phyloP scores from a whole-genome alignment of 1,139 yeast species.

The Suhomyces ambrosiae region DNA sequence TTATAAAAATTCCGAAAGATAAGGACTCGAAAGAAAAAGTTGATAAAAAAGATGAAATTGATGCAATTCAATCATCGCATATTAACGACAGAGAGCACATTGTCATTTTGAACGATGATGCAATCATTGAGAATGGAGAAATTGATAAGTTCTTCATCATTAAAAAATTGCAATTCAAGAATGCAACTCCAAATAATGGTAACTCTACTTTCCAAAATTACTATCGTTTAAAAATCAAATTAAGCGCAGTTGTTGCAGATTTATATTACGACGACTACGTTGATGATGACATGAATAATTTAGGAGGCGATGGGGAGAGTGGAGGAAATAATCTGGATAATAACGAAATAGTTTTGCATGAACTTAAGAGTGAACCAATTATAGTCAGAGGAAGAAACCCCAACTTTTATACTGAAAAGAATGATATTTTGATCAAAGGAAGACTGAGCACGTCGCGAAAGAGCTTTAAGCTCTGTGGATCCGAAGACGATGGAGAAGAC shows the following conservation, averaged over 20 bases:
- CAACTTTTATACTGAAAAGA: constrained; percentile 58
- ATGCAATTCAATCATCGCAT: constrained; percentile 23
- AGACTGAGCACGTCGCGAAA: constrained; percentile 17
- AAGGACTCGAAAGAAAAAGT: constrained; percentile 23
- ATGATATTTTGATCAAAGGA: constrained; percentile 44
- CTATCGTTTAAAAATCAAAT: constrained; percentile 49
- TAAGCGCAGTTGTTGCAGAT: constrained; percentile 50
- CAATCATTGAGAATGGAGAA: constrained; percentile 24
- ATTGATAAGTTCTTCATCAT: constrained; percentile 40
- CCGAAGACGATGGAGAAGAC: constrained; percentile 11
- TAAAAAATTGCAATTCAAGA: constrained; percentile 56
- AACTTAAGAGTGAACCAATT: constrained; percentile 49
- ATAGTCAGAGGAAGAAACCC: constrained; percentile 71
- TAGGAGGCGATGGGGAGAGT: constrained; percentile 10
- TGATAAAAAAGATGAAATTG: constrained; percentile 17
- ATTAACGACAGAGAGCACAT: constrained; percentile 33
- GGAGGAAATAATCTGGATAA: constrained; percentile 22
- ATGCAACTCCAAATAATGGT: constrained; percentile 68
- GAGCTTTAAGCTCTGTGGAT: constrained; percentile 17
- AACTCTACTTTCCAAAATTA: constrained; percentile 59
- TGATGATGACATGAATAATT: constrained; percentile 28
- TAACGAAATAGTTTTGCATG: constrained; percentile 39
- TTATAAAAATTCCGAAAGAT: constrained; percentile 31
- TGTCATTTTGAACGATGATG: constrained; percentile 32
- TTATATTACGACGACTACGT: constrained; percentile 45